Percentiles rank a stretch among this genome's conserved stretches.
Evolutionary conservation across 1,284 basidiomycete species (phyloP).

Genomic region (Ceratobasidium papillatum): DNA sequence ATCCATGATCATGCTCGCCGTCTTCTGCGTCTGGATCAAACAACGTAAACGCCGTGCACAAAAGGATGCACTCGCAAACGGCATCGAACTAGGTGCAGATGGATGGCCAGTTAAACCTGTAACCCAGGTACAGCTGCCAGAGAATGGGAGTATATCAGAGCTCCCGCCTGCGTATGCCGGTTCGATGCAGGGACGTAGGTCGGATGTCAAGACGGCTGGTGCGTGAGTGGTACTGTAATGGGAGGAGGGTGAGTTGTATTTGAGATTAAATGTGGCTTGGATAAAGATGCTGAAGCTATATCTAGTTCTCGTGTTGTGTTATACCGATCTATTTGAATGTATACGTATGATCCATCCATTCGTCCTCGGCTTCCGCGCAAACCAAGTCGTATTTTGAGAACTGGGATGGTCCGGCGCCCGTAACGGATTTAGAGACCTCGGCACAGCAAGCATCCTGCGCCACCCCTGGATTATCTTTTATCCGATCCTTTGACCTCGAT

Average conservation of each 20-base stretch:
- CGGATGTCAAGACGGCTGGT: not conserved
- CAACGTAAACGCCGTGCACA: slow-evolving; percentile 34
- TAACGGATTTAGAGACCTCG: not conserved
- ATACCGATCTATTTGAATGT: not conserved
- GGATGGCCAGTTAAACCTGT: slow-evolving; percentile 23
- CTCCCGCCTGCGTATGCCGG: slow-evolving; percentile 28
- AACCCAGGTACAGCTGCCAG: not conserved
- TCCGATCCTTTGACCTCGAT: not conserved
- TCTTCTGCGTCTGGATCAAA: slow-evolving; percentile 33
- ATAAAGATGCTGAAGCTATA: too few relatives aligned
- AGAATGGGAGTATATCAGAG: not conserved
- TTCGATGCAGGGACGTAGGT: not conserved
- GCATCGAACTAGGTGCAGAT: slow-evolving; percentile 29
- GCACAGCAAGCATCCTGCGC: not conserved
- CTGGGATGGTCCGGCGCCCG: not conserved
- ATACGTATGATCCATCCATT: slow-evolving; percentile 1
- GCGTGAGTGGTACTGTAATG: not conserved
- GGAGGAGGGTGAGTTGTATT: not conserved
- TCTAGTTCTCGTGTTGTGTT: not conserved
- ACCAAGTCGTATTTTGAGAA: not conserved
- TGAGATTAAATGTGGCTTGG: not conserved
- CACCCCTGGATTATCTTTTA: slow-evolving; percentile 3
- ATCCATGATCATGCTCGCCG: slow-evolving; percentile 28
- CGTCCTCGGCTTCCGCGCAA: not conserved
- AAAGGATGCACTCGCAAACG: slow-evolving; percentile 34